These are phyloP conservation scores for Aspergillus pseudotamarii DNA, from an alignment of 2,329 filamentous ascomycete species.

Conservation along the genomic window DNA sequence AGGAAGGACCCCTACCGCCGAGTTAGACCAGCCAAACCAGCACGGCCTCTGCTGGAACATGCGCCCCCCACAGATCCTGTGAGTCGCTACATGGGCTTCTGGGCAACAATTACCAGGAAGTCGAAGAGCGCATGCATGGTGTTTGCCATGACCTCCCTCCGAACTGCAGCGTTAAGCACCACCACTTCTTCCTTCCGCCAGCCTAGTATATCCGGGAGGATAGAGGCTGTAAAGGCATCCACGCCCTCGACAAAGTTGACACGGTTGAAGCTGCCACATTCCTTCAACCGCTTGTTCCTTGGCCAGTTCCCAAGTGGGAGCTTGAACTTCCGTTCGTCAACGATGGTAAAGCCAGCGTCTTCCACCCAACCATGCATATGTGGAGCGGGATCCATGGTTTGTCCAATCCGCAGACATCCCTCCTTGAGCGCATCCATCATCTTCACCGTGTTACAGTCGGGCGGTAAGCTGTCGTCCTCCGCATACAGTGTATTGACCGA, in stretches of 20 bases:
- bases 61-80: background rate
- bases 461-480: slow-evolving; percentile 16
- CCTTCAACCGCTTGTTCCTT: slow-evolving; percentile 17
- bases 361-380: slow-evolving; percentile 15
- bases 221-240: slow-evolving; percentile 19
- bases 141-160: slow-evolving; percentile 14
- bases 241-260: slow-evolving; percentile 22
- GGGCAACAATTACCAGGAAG: slow-evolving; percentile 16
- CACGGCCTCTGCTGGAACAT: background rate
- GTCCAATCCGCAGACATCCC: slow-evolving; percentile 15
- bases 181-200: slow-evolving; percentile 17
- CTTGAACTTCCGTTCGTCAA: slow-evolving; percentile 10
- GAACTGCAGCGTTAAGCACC: slow-evolving; percentile 17
- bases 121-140: slow-evolving; percentile 21
- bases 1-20: background rate
- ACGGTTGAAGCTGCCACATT: slow-evolving; percentile 18
- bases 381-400: slow-evolving; percentile 22
- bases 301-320: slow-evolving; percentile 21
- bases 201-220: slow-evolving; percentile 18
- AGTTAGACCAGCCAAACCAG: background rate
- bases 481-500: slow-evolving; percentile 15
- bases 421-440: slow-evolving; percentile 21
- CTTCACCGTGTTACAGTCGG: slow-evolving; percentile 13
- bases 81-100: slow-evolving; percentile 11
- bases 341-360: slow-evolving; percentile 16